phyloP scores from a whole-genome alignment of 345 rosid species.

The Arabidopsis thaliana region TAIR10.1 NC_003076.8:195501-196000 shows the following conservation, averaged over 20 bases:
- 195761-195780: conserved; percentile 19
- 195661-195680: conserved; percentile 24
- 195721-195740: conserved; percentile 48
- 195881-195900: not conserved
- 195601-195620: conserved; percentile 30
- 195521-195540: conserved; percentile 12
- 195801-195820: conserved; percentile 43
- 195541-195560: not conserved
- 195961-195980: conserved; percentile 4
- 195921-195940: not conserved
- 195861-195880: conserved; percentile 37
- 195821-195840: conserved; percentile 43
- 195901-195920: not conserved
- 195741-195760: conserved; percentile 41
- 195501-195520: not conserved
- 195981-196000: conserved; percentile 78
- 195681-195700: conserved; percentile 34
- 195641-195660: conserved; percentile 11
- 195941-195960: not conserved
- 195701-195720: conserved; percentile 42
- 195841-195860: conserved; percentile 41
- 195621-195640: conserved; percentile 38
- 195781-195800: conserved; percentile 45
- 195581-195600: conserved; percentile 43
- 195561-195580: conserved; percentile 28